phyloP scores from a whole-genome alignment of 208 protist species.

The Leishmania mexicana region DNA sequence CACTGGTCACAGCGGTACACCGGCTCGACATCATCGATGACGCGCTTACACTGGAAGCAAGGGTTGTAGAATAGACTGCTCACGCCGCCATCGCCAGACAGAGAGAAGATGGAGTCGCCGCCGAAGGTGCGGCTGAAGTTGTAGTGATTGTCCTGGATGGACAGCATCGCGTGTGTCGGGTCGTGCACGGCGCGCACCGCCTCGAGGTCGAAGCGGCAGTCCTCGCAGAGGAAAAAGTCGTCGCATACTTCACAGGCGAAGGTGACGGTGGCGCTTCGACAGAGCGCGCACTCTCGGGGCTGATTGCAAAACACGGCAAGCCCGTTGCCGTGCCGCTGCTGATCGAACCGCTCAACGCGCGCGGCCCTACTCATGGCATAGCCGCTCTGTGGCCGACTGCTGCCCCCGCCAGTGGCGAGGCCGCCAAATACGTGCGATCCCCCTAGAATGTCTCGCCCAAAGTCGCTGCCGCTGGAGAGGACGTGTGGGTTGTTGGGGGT shows the following conservation, averaged over 20 bases:
- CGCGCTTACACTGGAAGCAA: conserved; percentile 52
- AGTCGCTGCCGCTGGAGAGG: conserved; percentile 17
- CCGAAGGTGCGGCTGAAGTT: conserved; percentile 52
- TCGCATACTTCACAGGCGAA: conserved; percentile 63
- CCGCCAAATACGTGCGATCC: conserved; percentile 11
- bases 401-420: neutral
- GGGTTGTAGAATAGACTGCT: conserved; percentile 83
- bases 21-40: conserved; percentile 67
- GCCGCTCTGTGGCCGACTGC: conserved; percentile 7
- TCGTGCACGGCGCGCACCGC: conserved; percentile 35
- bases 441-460: conserved; percentile 4
- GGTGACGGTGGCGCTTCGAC: conserved; percentile 41
- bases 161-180: conserved; percentile 46
- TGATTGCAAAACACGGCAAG: conserved; percentile 51
- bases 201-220: conserved; percentile 44
- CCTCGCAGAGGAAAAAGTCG: conserved; percentile 57
- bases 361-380: neutral
- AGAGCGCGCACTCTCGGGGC: conserved; percentile 53
- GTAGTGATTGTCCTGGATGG: conserved; percentile 53
- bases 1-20: conserved; percentile 80
- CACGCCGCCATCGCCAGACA: conserved; percentile 37
- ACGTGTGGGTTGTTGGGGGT: neutral
- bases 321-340: conserved; percentile 14
- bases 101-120: conserved; percentile 34
- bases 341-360: neutral